Evolutionary conservation across 305 asterid genomes (phyloP).

Genomic region (Ilex paraguariensis): DNA sequence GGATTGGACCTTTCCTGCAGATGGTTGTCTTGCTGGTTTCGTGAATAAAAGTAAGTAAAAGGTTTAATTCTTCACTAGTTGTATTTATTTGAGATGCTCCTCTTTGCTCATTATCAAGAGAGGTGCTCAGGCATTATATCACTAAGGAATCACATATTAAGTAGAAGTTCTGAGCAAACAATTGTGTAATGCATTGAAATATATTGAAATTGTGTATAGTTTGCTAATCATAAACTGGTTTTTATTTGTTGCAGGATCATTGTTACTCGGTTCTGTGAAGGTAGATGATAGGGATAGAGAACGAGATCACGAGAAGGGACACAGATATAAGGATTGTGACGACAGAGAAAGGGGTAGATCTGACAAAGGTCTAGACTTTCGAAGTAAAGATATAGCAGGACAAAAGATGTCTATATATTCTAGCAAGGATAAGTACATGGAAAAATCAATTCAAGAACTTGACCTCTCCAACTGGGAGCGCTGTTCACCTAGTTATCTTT

Average conservation of each 20-base stretch:
- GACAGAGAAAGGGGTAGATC: constrained; percentile 60
- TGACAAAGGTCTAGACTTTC: constrained; percentile 42
- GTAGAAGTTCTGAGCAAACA: no score
- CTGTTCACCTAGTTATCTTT: constrained; percentile 97
- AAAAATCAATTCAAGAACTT: constrained; percentile 94
- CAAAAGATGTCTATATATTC: constrained; percentile 55
- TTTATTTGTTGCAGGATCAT: constrained; percentile 51
- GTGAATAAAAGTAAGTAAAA: constrained; percentile 19
- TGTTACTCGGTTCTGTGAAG: constrained; percentile 39
- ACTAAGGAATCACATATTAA: not conserved
- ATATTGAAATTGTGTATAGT: constrained; percentile 1
- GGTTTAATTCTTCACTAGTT: not conserved
- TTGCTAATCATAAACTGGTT: not conserved
- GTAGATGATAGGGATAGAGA: constrained; percentile 55
- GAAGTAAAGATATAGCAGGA: constrained; percentile 55
- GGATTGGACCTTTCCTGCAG: constrained; percentile 18
- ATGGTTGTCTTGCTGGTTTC: constrained; percentile 29
- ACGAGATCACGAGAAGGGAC: constrained; percentile 53
- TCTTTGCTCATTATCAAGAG: not conserved
- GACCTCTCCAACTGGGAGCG: constrained; percentile 86
- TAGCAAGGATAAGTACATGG: constrained; percentile 66
- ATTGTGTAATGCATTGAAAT: constrained; percentile 5
- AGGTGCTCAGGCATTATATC: no score
- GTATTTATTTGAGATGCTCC: constrained; percentile 8
- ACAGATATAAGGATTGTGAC: constrained; percentile 45